Base-by-base conservation (phyloP, 306 rosid genomes). In the Corylus americana region DNA sequence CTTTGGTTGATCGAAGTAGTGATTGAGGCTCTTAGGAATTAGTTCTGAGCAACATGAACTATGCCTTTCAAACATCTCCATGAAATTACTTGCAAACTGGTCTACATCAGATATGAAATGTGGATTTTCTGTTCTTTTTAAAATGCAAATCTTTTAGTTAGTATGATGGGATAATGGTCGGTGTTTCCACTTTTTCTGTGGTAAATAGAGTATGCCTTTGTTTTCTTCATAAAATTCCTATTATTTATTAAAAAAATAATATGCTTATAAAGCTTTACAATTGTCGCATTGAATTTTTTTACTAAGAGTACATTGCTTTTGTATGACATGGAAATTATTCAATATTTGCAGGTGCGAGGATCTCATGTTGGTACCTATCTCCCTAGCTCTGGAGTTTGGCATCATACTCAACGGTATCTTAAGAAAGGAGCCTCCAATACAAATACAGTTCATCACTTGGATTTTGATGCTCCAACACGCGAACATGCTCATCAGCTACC, bases 401-500 rank as follows among this genome's bases (percentile, higher is more conserved):
- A 86, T 83, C 95, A 91, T 70, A 95, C 98, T 80, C 99, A 93
- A 75, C 87, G 93, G 25, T 85, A 86, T 86, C 90, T 95, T 55
- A 90, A 88, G 87, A 95, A 83, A 88, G 94, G 94, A 79, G 68
- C 77, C 71, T 88, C 90, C 76, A 87, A 81, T 79, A 14, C 80
- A 77, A 90, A 91, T 71, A 64, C 87, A 61, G 77, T 95, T 87
- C 94, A 87, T 78, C 99, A 95, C 91, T 81, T 95, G 91, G 99
- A 95, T 83, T 93, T 93, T 76, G 99, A 95, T 86, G 99, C 99
- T 74, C 94, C 98, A 55, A 95, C 99, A 42, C 99, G 99, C 55
- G 99, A 95, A 88, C 90, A 88, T 83, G 96, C 99, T 71, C 90
- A 95, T 86, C 86, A 81, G 55, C 87, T 90, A 77, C 96, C 95